A percentile compares a stretch with the other conserved stretches of the same genome.
Evolutionary conservation across 768 basidiomycete genomes (phyloP).

Genomic region (Lactifluus rugatus): DNA sequence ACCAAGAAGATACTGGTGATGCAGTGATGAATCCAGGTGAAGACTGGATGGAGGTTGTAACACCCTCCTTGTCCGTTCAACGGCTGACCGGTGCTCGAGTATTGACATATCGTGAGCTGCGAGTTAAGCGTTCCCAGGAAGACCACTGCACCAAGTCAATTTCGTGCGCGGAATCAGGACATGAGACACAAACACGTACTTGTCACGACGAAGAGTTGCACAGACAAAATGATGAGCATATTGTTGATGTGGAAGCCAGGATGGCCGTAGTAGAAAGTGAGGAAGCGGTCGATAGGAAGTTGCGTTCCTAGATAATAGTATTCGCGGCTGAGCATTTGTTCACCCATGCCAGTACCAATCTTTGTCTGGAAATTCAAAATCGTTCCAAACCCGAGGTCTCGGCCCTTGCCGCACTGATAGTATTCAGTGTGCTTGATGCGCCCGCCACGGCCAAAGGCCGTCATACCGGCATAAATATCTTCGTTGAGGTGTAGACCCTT

Average conservation of each 20-base stretch:
- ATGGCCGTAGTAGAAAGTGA: conserved; percentile 99
- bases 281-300: conserved; percentile 93
- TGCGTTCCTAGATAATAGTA: conserved; percentile 99
- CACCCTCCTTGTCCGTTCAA: conserved; percentile 77
- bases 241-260: conserved; percentile 99
- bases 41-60: conserved; percentile 90
- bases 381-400: conserved; percentile 97
- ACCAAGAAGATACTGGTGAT: conserved; percentile 98
- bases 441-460: conserved; percentile 91
- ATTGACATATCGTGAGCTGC: conserved; percentile 69
- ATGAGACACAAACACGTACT: conserved; percentile 39
- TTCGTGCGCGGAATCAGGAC: not conserved
- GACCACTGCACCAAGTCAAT: conserved; percentile 51
- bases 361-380: conserved; percentile 99
- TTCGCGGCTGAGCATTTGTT: conserved; percentile 98
- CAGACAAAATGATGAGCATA: conserved; percentile 94
- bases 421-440: conserved; percentile 99
- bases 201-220: conserved; percentile 90
- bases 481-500: conserved; percentile 99
- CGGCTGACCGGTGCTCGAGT: conserved; percentile 61
- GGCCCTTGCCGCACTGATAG: conserved; percentile 97
- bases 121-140: conserved; percentile 91
- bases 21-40: conserved; percentile 90
- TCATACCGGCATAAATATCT: conserved; percentile 99
- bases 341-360: conserved; percentile 99